A percentile compares a stretch with the other conserved stretches of the same genome.
These are phyloP conservation scores for Ophiorrhiza pumila DNA, from an alignment of 257 asterid genomes.

Conservation along the genomic window DNA sequence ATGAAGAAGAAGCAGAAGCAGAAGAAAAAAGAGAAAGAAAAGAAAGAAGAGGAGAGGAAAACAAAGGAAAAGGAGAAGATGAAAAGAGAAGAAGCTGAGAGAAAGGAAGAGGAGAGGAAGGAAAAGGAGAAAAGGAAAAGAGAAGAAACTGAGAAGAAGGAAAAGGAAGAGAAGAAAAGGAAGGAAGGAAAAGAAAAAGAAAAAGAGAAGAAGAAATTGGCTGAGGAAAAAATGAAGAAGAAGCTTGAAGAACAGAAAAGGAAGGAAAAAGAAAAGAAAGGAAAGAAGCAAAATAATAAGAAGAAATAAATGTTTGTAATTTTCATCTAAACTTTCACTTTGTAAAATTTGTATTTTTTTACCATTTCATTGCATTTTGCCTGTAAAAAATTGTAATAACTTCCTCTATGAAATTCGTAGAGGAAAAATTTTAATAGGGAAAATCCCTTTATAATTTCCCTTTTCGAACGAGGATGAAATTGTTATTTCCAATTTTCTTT, in stretches of 20 bases:
- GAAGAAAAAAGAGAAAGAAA: conserved; percentile 12
- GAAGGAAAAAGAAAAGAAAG: neutral
- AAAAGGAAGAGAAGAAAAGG: neutral
- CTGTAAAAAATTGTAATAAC: neutral
- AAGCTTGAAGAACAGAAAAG: neutral
- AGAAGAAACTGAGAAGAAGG: neutral
- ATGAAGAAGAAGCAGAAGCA: conserved; percentile 15
- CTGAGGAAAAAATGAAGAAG: neutral
- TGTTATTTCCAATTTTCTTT: neutral
- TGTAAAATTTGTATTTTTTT: no score
- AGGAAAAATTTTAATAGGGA: no score
- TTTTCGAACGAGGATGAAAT: neutral
- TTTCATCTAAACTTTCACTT: neutral
- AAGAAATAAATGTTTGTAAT: neutral
- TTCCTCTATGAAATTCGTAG: neutral
- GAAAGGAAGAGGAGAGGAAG: neutral
- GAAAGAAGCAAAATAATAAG: neutral
- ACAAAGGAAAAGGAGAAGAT: neutral
- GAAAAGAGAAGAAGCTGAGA: neutral
- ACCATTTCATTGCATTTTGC: neutral
- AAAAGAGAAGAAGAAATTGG: neutral
- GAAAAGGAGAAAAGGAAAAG: neutral
- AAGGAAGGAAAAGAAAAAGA: neutral
- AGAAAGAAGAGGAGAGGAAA: neutral
- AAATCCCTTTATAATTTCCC: neutral